Evolutionary conservation across 768 basidiomycete species (phyloP), one percentile per base, ranked within the genome.

Genomic region (Russula emetica): DNA sequence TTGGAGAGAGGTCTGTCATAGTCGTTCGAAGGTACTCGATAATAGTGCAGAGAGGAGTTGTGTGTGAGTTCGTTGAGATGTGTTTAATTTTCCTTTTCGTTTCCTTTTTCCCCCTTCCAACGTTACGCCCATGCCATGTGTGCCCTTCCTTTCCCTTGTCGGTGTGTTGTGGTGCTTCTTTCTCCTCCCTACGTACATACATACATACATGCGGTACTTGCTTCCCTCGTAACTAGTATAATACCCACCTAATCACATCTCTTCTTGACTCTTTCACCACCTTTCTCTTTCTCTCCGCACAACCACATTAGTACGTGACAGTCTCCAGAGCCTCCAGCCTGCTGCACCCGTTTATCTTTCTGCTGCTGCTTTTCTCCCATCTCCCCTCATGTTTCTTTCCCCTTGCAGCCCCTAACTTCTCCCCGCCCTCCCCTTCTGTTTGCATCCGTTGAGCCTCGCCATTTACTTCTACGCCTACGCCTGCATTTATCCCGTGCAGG

Each of bases 191-290:
- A 47, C 38, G 38, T 40, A 40, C 38, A 40, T 40, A 40, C 38
- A 57, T 49, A 36, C 38, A 58, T 55, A 28, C 47, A 28, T 50
- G 49, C 8, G 49, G 18, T 53, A 18, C 50, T n/a, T 53, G 45
- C 44, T 55, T 53, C 51, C n/a, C 42, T 34, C 40, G 22, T 51
- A 50, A 13, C 44, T 62, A 62, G 32, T 36, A n/a, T 63, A 63
- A 36, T 64, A 64, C 63, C 63, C 18, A 9, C 63, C 28, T 64
- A 64, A 64, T 64, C 32, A 16, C 20, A 42, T 32, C 49, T 28
- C 38, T 44, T 20, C 42, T 50, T 13, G 34, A 22, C 45, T 49
- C 24, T 14, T 40, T 28, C 14, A 30, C 8, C 18, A 5, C 13
- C 36, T 34, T 30, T 34, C 34, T 52, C 18, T 8, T 18, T 22